Base-by-base conservation (phyloP, 768 basidiomycete species). In the Neoboletus magnificus region DNA sequence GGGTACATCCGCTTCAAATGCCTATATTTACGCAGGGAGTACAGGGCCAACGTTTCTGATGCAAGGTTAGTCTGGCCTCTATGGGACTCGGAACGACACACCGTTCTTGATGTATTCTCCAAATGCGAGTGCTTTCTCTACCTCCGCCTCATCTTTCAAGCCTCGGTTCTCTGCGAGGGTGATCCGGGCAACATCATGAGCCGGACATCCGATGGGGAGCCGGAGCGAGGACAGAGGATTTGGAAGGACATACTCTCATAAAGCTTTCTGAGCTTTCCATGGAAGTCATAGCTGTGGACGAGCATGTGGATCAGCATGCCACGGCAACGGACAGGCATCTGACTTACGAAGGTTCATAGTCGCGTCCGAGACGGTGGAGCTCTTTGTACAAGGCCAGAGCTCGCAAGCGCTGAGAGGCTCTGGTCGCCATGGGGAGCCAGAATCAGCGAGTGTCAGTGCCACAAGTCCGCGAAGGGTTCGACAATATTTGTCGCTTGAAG, bases 41-140 rank as follows among this genome's bases (percentile, higher is more conserved):
- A 93, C 22, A 93, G 71, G 0, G 91, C 90, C 42, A 93, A 76
- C 0, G 90, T 92, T 74, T 93, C 91, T 91, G 49, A 25, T n/a
- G 16, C 43, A 1, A 40, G 20, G 29, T 67, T 2, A 65, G 56
- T 16, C 18, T 36, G 15, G 10, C 10, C 10, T 7, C 33, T 33
- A 8, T 1, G 1, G 11, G 12, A 30, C 6, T 15, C 1, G 1
- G 33, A 9, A 43, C 10, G 33, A 65, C 81, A 58, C 63, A 88
- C 91, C 91, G 64, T 89, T 88, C 74, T 86, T 90, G 71, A 93
- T 92, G 62, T 91, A 92, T 67, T 92, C 90, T 13, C 85, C 88
- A 30, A 92, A 71, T 55, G 78, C 80, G 54, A 92, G 72, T 0
- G 90, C 89, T 54, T 79, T 83, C 72, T 92, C 87, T 50, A 92